Conservation (phyloP, 163 green algal genomes). For the Prototheca cutis region DNA sequence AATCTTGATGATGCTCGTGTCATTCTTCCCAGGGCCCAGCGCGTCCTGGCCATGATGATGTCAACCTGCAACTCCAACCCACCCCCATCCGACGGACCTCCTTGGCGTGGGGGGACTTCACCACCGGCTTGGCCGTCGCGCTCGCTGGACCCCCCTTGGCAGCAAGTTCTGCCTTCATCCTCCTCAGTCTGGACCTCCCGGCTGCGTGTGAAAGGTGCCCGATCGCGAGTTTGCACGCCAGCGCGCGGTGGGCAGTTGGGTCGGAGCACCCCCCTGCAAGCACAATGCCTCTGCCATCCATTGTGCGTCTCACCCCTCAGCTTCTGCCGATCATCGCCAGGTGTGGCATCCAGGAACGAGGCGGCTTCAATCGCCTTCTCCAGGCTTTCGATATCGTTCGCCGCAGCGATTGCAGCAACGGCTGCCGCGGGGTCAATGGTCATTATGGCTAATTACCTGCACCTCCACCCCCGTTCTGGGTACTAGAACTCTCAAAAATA, state of each 20-base stretch:
- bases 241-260: background rate
- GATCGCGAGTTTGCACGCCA: too few relatives aligned
- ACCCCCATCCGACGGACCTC: slow-evolving; percentile 14
- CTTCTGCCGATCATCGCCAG: slow-evolving; percentile 70
- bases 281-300: too few relatives aligned
- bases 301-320: slow-evolving; percentile 63
- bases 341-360: slow-evolving; percentile 52
- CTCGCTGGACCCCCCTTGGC: slow-evolving; percentile 24
- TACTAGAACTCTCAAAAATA: too few relatives aligned
- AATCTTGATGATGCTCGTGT: too few relatives aligned
- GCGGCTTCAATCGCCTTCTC: slow-evolving; percentile 48
- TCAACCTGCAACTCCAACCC: too few relatives aligned
- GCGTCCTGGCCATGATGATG: too few relatives aligned
- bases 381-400: slow-evolving; percentile 48
- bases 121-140: slow-evolving; percentile 12
- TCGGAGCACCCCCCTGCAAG: background rate
- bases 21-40: too few relatives aligned
- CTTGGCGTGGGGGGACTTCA: slow-evolving; percentile 39
- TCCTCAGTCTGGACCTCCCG: slow-evolving; percentile 49
- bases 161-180: slow-evolving; percentile 40
- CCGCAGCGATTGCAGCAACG: slow-evolving; percentile 40
- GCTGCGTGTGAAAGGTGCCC: slow-evolving; percentile 31
- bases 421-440: slow-evolving; percentile 19
- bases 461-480: background rate
- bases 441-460: slow-evolving; percentile 4